A percentile compares a stretch with the other conserved stretches of the same genome.
phyloP scores from a whole-genome alignment of 1,139 yeast genomes.

The Suhomyces wounanorum region DNA sequence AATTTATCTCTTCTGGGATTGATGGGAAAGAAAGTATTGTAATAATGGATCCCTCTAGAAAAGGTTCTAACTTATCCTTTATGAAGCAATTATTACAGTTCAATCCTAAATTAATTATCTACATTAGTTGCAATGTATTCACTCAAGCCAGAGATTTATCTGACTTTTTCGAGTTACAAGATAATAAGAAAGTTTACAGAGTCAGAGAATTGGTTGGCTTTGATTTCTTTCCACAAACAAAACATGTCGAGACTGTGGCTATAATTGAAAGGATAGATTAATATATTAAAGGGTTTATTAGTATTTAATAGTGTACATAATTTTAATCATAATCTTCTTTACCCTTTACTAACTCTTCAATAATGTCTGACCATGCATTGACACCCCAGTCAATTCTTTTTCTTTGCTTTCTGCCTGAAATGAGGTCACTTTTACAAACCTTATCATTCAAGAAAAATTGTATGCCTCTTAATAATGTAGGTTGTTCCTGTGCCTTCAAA shows the following conservation, averaged over 20 bases:
- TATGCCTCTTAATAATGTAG: constrained; percentile 66
- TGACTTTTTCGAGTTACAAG: constrained; percentile 29
- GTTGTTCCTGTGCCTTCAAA: constrained; percentile 63
- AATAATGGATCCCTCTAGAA: constrained; percentile 50
- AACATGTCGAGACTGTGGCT: constrained; percentile 49
- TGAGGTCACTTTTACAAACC: constrained; percentile 51
- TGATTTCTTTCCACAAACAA: constrained; percentile 53
- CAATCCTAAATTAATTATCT: constrained; percentile 39
- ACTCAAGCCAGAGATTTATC: constrained; percentile 50
- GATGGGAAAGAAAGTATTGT: constrained; percentile 39
- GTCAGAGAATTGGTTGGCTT: constrained; percentile 41
- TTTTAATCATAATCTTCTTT: constrained; percentile 10
- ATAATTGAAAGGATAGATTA: constrained; percentile 28
- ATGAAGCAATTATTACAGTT: constrained; percentile 39
- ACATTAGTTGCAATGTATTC: constrained; percentile 49
- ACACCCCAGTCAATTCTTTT: constrained; percentile 74
- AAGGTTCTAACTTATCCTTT: constrained; percentile 40
- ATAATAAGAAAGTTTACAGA: constrained; percentile 22
- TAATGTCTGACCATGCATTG: constrained; percentile 53
- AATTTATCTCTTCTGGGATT: constrained; percentile 28
- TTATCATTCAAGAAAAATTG: constrained; percentile 65
- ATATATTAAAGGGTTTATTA: constrained; percentile 4
- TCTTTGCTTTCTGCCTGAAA: constrained; percentile 60
- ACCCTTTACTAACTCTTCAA: constrained; percentile 47
- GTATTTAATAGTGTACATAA: constrained; percentile 5